phyloP scores from a whole-genome alignment of 257 asterid genomes.

The Solanum etuberosum region DNA sequence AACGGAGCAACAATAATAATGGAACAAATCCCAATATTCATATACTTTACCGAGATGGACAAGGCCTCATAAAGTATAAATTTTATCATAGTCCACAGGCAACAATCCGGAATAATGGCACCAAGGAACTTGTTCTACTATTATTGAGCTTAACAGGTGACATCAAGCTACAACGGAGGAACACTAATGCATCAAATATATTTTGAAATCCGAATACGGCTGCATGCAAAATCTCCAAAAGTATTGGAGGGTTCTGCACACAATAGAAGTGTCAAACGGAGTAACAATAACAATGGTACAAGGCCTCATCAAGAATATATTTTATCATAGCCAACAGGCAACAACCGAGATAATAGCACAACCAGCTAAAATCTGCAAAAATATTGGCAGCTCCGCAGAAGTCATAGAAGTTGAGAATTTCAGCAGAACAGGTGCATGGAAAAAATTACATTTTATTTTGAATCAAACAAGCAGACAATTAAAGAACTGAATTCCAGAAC shows the following conservation, averaged over 20 bases:
- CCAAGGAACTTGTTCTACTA: not conserved
- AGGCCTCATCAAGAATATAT: not conserved
- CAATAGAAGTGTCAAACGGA: not conserved
- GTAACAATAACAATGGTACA: not conserved
- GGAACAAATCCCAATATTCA: not conserved
- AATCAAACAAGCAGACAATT: not conserved
- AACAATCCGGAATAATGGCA: not conserved
- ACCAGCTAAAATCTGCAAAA: not conserved
- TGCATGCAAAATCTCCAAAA: not conserved
- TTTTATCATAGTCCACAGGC: not conserved
- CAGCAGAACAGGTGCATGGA: not conserved
- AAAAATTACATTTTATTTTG: not conserved
- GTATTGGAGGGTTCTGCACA: not conserved
- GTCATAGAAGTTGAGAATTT: not conserved
- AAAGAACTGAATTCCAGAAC: not conserved
- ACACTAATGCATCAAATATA: not conserved
- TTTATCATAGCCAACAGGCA: not conserved
- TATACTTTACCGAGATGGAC: not conserved
- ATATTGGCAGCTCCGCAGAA: not conserved
- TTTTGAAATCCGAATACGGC: not conserved
- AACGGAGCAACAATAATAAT: not conserved
- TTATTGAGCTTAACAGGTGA: not conserved
- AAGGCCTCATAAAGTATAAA: not conserved
- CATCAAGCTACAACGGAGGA: not conserved
- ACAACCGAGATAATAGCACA: not conserved